Conservation (phyloP, 1,284 basidiomycete genomes). For the Fomitopsis palustris region DNA sequence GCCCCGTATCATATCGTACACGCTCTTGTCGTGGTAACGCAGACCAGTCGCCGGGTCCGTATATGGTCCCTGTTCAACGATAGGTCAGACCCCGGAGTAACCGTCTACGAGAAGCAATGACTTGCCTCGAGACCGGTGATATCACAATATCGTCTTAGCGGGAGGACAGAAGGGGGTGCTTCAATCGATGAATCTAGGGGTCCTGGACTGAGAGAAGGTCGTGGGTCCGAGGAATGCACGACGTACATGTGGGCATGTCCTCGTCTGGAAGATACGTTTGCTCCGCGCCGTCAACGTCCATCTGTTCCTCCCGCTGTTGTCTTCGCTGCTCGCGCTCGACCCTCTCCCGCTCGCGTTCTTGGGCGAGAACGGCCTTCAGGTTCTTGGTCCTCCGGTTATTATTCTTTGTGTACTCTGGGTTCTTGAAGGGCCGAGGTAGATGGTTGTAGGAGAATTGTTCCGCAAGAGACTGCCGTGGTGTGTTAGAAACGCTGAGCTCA, state of each 20-base stretch:
- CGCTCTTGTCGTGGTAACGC: slow-evolving; percentile 82
- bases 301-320: slow-evolving; percentile 40
- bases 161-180: slow-evolving; percentile 79
- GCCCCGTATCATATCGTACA: slow-evolving; percentile 80
- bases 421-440: slow-evolving; percentile 71
- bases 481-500: neutral
- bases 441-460: slow-evolving; percentile 72
- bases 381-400: slow-evolving; percentile 69
- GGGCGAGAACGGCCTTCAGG: slow-evolving; percentile 68
- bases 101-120: neutral
- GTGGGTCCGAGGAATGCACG: neutral
- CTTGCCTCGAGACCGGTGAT: slow-evolving; percentile 81
- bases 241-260: slow-evolving; percentile 67
- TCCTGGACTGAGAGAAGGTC: neutral
- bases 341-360: slow-evolving; percentile 71
- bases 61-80: slow-evolving; percentile 62
- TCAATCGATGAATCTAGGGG: slow-evolving; percentile 77
- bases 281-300: slow-evolving; percentile 37
- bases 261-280: slow-evolving; percentile 36
- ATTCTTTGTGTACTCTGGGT: slow-evolving; percentile 64
- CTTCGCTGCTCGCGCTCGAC: slow-evolving; percentile 58
- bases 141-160: slow-evolving; percentile 80
- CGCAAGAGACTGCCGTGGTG: slow-evolving; percentile 47
- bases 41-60: slow-evolving; percentile 81
- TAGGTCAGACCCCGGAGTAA: neutral